Percentiles rank a stretch among this genome's conserved stretches.
Evolutionary conservation across 2,329 filamentous ascomycete species (phyloP).

Genomic region (Herpotrichia juniperi): DNA sequence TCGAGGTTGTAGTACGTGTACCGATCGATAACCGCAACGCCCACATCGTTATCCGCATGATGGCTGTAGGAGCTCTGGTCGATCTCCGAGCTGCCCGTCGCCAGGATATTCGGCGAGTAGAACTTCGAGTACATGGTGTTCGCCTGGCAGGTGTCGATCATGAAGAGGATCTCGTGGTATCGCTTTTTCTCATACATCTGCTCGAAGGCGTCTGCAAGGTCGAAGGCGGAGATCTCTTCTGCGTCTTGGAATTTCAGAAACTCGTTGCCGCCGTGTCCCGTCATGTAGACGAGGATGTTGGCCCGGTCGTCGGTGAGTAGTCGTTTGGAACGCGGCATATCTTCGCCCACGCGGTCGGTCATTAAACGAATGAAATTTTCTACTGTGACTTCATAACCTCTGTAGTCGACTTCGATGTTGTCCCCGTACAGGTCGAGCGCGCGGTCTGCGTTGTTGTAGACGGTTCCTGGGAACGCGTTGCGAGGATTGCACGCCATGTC

Average conservation of each 20-base stretch:
- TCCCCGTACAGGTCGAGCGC: slow-evolving; percentile 96
- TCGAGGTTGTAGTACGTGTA: slow-evolving; percentile 99
- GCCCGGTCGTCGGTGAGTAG: slow-evolving; percentile 92
- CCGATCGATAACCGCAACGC: slow-evolving; percentile 95
- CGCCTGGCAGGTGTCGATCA: slow-evolving; percentile 99
- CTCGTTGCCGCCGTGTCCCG: slow-evolving; percentile 95
- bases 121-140: slow-evolving; percentile 99
- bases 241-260: slow-evolving; percentile 98
- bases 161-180: slow-evolving; percentile 97
- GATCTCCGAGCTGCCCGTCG: slow-evolving; percentile 93
- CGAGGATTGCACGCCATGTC: slow-evolving; percentile 99
- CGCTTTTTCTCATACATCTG: slow-evolving; percentile 99
- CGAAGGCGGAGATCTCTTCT: slow-evolving; percentile 95
- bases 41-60: slow-evolving; percentile 97
- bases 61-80: slow-evolving; percentile 97
- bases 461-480: slow-evolving; percentile 95
- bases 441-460: slow-evolving; percentile 97
- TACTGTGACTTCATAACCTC: slow-evolving; percentile 97
- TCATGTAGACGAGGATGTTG: slow-evolving; percentile 99
- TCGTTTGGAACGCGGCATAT: slow-evolving; percentile 93
- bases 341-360: slow-evolving; percentile 91
- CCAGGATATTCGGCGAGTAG: slow-evolving; percentile 97
- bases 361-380: slow-evolving; percentile 97
- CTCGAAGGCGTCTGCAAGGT: slow-evolving; percentile 95
- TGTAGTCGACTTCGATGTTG: slow-evolving; percentile 98